Evolutionary conservation across 1,284 basidiomycete species (phyloP), one percentile per base, ranked within the genome.

Genomic region (Rhodotorula sp.): DNA sequence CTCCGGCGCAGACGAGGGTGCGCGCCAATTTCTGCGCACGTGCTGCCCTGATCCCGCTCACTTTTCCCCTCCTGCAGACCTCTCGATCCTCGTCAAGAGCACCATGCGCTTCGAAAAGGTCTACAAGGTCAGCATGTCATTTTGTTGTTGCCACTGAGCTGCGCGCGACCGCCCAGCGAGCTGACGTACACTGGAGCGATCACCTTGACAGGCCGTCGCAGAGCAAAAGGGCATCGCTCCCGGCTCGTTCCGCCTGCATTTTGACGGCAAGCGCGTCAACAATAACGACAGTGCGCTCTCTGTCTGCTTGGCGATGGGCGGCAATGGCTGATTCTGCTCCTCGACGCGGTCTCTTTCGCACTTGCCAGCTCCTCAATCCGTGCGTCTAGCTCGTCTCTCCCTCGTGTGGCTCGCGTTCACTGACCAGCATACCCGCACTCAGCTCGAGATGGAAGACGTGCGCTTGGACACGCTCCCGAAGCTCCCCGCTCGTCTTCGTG

Each of bases 361-460:
- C n/a, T 46, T 7, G 7, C 23, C 57, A 23, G 44, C 42, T 42
- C 42, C 42, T 16, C 12, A 46, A 12, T 58, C 42, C 13, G 42
- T 25, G 14, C 42, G 42, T 17, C 44, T 56, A 12, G 44, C 34
- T 8, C 14, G 2, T 34, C 9, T 19, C 16, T 27, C 25, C 13
- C 17, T 41, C 34, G 4, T 13, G 23, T 23, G 21, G 41, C 56
- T 42, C n/a, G 56, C 42, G 13, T 19, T 12, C 3, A 12, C 21
- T n/a, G 42, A 44, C 42, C 34, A 1, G 16, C 21, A 7, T 27
- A 5, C 21, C 25, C 17, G 14, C 42, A 7, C 23, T 4, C 59
- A 67, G 65, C 52, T 67, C 14, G 65, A 46, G 7, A 49, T 67
- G 7, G 65, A 67, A 13, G 53, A 67, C 50, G 64, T 60, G 9